Conservation (phyloP, 192 early-diverging fungal genomes). For the Coemansia sp. region DNA sequence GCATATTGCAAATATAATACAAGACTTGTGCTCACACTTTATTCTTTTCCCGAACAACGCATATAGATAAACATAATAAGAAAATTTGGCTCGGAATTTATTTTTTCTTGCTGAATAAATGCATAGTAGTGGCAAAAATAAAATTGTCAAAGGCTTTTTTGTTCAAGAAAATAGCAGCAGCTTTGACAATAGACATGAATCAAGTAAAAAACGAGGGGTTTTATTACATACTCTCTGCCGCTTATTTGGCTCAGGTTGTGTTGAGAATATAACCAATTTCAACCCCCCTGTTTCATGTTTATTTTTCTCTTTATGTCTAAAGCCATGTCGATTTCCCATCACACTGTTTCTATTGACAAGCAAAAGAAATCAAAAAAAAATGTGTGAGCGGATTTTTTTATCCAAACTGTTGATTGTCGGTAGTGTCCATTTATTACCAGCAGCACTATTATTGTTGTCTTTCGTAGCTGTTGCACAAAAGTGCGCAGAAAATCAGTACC, state of each 20-base stretch:
- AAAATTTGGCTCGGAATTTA: constrained; percentile 9
- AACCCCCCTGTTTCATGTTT: constrained; percentile 5
- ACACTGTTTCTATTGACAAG: neutral
- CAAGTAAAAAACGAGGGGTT: neutral
- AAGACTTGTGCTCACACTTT: neutral
- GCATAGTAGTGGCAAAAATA: neutral
- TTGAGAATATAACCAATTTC: neutral
- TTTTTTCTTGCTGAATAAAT: constrained; percentile 4
- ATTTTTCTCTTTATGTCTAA: neutral
- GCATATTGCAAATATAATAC: constrained; percentile 7
- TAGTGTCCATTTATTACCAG: too few species aligned
- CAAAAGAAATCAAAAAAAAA: too few species aligned
- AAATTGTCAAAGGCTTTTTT: neutral
- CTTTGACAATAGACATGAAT: neutral
- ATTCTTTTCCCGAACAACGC: neutral
- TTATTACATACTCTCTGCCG: neutral
- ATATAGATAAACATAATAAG: neutral
- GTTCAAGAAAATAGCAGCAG: neutral
- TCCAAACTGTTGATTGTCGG: neutral
- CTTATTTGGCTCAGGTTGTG: neutral
- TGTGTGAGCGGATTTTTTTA: constrained; percentile 1
- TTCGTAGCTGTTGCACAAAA: constrained; percentile 4
- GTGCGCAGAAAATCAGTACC: neutral
- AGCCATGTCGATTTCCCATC: constrained; percentile 4
- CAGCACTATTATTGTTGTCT: too few species aligned